Conservation (phyloP, 139 green algal species). For the Ettlia oleoabundans region DNA sequence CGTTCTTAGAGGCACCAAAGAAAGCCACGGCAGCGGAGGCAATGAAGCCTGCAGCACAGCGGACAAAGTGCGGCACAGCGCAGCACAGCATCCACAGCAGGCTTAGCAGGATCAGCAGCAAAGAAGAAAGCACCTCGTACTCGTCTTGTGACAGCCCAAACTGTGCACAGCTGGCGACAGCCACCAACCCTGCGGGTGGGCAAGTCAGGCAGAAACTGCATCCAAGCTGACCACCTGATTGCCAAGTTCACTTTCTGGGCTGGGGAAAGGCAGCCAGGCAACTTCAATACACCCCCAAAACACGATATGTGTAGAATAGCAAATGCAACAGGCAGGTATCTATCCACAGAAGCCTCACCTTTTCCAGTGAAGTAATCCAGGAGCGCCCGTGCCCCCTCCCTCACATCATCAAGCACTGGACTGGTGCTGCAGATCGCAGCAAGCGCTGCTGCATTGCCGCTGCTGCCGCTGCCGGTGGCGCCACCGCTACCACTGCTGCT, state of each 20-base stretch:
- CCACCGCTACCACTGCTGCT: background rate
- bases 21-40: constrained; percentile 30
- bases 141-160: constrained; percentile 42
- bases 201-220: no score
- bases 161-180: constrained; percentile 10
- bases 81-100: background rate
- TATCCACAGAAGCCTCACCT: no score
- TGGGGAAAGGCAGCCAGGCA: background rate
- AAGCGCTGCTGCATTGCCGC: background rate
- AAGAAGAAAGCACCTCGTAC: constrained; percentile 36
- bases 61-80: background rate
- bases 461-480: background rate
- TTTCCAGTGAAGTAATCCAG: constrained; percentile 27
- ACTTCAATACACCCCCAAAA: background rate
- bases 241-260: no score
- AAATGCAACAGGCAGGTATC: background rate
- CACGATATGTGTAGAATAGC: background rate
- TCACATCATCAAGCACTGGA: constrained; percentile 31
- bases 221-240: no score
- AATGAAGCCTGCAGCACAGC: constrained; percentile 17
- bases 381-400: constrained; percentile 16
- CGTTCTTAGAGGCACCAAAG: constrained; percentile 38
- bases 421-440: constrained; percentile 26
- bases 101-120: no score
- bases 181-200: constrained; percentile 13